A percentile compares a stretch with the other conserved stretches of the same genome.
These are phyloP conservation scores for Hypoxylon sp. DNA, from an alignment of 2,329 filamentous ascomycete species.

Conservation along the genomic window DNA sequence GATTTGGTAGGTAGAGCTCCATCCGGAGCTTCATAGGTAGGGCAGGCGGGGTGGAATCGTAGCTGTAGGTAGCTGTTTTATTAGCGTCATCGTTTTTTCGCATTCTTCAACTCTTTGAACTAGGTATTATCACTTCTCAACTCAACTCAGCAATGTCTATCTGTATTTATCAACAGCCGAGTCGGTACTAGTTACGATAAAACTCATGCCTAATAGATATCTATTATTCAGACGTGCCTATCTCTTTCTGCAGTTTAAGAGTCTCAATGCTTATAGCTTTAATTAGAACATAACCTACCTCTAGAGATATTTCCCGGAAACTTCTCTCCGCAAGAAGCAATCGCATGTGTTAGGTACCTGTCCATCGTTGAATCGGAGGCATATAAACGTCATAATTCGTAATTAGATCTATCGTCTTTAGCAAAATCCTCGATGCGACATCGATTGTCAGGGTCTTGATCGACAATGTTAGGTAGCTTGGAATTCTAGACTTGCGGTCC, in stretches of 20 bases:
- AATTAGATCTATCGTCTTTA: constrained; percentile 9
- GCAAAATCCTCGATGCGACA: neutral
- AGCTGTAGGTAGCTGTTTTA: constrained; percentile 6
- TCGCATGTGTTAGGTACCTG: neutral
- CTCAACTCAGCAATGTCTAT: too few relatives aligned
- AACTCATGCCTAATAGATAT: too few relatives aligned
- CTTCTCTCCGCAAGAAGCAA: constrained; percentile 11
- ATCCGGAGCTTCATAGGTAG: neutral
- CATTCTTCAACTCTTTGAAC: too few relatives aligned
- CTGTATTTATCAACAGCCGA: too few relatives aligned
- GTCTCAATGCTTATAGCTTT: too few relatives aligned
- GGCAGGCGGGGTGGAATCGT: constrained; percentile 9
- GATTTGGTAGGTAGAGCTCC: too few relatives aligned
- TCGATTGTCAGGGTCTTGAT: constrained; percentile 1
- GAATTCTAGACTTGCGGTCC: neutral
- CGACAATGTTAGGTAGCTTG: neutral
- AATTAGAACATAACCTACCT: too few relatives aligned
- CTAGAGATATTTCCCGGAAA: constrained; percentile 8
- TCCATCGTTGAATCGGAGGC: neutral
- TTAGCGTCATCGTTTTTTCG: constrained; percentile 17
- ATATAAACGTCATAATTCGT: constrained; percentile 20
- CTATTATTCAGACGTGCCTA: too few relatives aligned
- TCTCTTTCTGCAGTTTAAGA: too few relatives aligned
- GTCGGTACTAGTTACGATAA: too few relatives aligned
- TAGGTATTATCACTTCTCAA: too few relatives aligned